Base-by-base conservation (phyloP, 306 rosid genomes). In the Vigna radiata region DNA sequence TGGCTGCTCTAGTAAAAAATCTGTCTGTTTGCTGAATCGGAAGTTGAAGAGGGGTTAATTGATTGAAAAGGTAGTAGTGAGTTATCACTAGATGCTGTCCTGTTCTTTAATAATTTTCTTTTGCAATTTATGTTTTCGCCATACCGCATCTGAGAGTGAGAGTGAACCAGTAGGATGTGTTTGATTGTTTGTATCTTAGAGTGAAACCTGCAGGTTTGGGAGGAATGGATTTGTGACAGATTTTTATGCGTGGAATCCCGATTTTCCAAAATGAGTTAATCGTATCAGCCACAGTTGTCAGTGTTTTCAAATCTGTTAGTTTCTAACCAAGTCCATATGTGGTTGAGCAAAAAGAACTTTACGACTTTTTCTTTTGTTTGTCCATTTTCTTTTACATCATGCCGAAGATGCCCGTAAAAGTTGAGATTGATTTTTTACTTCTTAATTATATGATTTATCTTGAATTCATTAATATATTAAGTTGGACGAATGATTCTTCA, bases 341-440 rank as follows among this genome's bases (percentile, higher is more conserved):
- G 78, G 75, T 77, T 78, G 81, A 62, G 76, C 77, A 82, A 77
- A 79, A 79, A 62, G 84, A 55, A 31, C 73, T 77, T 68, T 60
- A 37, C 23, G 15, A 7, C 50, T 60, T 68, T 63, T 49, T 72
- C 10, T 52, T 33, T 56, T 36, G 8, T 36, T 8, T 49, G 43
- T 7, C 47, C 63, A 54, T 44, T 73, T 53, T 54, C 48, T 71
- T 71, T 72, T 50, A 2, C 19, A 67, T 60, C 17, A 31, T 17
- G 63, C 47, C 25, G 71, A 54, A 63, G 21, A 44, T 69, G 69
- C 75, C 19, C 8, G 46, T 13, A 41, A 76, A 75, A 78, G 73
- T 70, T 64, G 27, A 56, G 29, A 48, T 27, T 43, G 60, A 23
- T 60, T 77, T 77, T 65, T 27, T 55, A 25, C 53, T 83, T 33